Evolutionary conservation across 2,329 filamentous ascomycete genomes (phyloP).

Genomic region (Fusarium setosum): DNA sequence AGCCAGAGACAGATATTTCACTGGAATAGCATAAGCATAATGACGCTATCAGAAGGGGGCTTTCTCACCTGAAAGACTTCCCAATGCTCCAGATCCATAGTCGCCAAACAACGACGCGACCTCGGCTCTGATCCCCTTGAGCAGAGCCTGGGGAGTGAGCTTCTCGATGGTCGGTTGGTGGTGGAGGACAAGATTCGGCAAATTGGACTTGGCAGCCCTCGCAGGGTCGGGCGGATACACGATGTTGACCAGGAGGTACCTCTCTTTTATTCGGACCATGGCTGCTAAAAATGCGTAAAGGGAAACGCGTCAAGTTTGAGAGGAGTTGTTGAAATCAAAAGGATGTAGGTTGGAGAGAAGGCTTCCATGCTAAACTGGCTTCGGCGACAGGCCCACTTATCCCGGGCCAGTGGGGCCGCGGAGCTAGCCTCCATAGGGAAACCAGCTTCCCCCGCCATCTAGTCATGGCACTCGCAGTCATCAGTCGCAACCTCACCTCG

Average conservation of each 20-base stretch:
- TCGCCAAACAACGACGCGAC: conserved; percentile 85
- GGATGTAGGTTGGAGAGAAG: too few relatives aligned
- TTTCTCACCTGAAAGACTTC: conserved; percentile 73
- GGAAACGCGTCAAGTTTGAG: not conserved
- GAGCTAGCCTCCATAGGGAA: not conserved
- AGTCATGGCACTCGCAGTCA: conserved; percentile 3
- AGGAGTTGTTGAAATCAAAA: not conserved
- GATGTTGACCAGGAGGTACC: conserved; percentile 95
- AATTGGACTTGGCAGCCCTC: conserved; percentile 47
- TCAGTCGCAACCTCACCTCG: not conserved
- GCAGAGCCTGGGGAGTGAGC: conserved; percentile 73
- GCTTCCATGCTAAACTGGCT: conserved; percentile 25
- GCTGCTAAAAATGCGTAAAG: not conserved
- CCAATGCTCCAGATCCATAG: conserved; percentile 82
- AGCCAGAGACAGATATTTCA: conserved; percentile 93
- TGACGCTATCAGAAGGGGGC: too few relatives aligned
- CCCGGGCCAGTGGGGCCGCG: conserved; percentile 38
- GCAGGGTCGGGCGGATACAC: conserved; percentile 77
- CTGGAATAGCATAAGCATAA: conserved; percentile 54
- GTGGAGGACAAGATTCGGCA: conserved; percentile 75
- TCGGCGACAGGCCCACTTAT: conserved; percentile 32
- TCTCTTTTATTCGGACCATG: conserved; percentile 97
- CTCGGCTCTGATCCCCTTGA: conserved; percentile 76
- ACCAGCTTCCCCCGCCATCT: conserved; percentile 33
- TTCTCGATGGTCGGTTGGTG: conserved; percentile 81